A percentile compares a stretch with the other conserved stretches of the same genome.
Evolutionary conservation across 1,139 yeast species (phyloP).

Genomic region (Blastobotrys capitulatus): DNA sequence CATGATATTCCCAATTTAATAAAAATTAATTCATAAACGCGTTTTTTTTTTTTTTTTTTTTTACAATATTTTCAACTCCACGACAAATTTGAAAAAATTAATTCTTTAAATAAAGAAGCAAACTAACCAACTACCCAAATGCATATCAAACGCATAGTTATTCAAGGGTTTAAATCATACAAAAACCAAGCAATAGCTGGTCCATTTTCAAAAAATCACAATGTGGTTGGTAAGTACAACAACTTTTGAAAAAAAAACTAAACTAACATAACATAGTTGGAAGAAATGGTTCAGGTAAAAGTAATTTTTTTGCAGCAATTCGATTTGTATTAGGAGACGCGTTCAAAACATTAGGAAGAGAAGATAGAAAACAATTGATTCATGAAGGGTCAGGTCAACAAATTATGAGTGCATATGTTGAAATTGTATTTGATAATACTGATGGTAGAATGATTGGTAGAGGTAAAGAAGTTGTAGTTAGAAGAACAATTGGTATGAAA

Average conservation of each 20-base stretch:
- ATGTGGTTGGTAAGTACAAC: slow-evolving; percentile 54
- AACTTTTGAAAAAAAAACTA: neutral
- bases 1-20: no score
- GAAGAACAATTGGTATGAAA: slow-evolving; percentile 88
- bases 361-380: slow-evolving; percentile 81
- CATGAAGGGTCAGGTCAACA: slow-evolving; percentile 77
- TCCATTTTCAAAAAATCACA: slow-evolving; percentile 70
- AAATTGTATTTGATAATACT: slow-evolving; percentile 74
- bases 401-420: slow-evolving; percentile 90
- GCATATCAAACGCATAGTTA: slow-evolving; percentile 42
- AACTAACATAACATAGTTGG: slow-evolving; percentile 45
- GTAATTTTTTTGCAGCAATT: slow-evolving; percentile 93
- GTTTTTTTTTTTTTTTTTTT: no score
- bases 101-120: no score
- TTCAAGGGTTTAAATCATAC: slow-evolving; percentile 94
- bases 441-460: slow-evolving; percentile 69
- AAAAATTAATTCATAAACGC: no score
- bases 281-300: slow-evolving; percentile 93
- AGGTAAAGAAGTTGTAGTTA: slow-evolving; percentile 61
- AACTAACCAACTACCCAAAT: no score
- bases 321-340: slow-evolving; percentile 91
- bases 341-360: slow-evolving; percentile 79
- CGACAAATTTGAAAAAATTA: no score
- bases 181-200: slow-evolving; percentile 78
- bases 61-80: no score